phyloP scores from a whole-genome alignment of 148 eudicot genomes.

The Rhododendron ferrugineum region DNA sequence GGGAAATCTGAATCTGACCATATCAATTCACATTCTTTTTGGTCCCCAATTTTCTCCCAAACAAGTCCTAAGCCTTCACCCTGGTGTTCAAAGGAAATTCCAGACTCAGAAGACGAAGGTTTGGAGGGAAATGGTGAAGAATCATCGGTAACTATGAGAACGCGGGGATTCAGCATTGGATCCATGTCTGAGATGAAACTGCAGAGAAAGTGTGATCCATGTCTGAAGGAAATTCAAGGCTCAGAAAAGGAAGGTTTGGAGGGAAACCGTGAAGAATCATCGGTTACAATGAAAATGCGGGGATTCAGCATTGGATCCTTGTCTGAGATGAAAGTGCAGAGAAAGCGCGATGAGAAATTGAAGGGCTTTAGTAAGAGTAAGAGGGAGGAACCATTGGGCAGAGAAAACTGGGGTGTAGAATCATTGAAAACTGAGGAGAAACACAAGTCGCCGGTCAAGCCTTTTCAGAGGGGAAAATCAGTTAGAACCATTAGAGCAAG shows the following conservation, averaged over 20 bases:
- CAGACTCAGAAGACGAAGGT: conserved; percentile 28
- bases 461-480: conserved; percentile 58
- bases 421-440: conserved; percentile 10
- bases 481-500: conserved; percentile 68
- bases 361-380: conserved; percentile 24
- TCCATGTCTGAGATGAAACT: conserved; percentile 31
- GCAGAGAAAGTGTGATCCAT: conserved; percentile 16
- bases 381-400: conserved; percentile 19
- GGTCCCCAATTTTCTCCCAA: conserved; percentile 20
- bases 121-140: conserved; percentile 18
- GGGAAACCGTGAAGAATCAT: conserved; percentile 20
- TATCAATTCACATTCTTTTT: conserved; percentile 29
- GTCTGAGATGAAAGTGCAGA: conserved; percentile 22
- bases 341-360: conserved; percentile 8
- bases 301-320: conserved; percentile 40
- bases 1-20: conserved; percentile 30
- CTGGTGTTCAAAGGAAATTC: conserved; percentile 8
- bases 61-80: conserved; percentile 12
- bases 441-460: conserved; percentile 20
- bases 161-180: conserved; percentile 39
- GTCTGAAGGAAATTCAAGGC: conserved; percentile 27
- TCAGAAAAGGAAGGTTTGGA: conserved; percentile 29
- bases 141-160: conserved; percentile 21
- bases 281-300: conserved; percentile 26
- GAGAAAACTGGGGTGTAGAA: conserved; percentile 35